Evolutionary conservation across 2,329 filamentous ascomycete genomes (phyloP), one percentile per base, ranked within the genome.

Genomic region (Incumbomyces delicatus): DNA sequence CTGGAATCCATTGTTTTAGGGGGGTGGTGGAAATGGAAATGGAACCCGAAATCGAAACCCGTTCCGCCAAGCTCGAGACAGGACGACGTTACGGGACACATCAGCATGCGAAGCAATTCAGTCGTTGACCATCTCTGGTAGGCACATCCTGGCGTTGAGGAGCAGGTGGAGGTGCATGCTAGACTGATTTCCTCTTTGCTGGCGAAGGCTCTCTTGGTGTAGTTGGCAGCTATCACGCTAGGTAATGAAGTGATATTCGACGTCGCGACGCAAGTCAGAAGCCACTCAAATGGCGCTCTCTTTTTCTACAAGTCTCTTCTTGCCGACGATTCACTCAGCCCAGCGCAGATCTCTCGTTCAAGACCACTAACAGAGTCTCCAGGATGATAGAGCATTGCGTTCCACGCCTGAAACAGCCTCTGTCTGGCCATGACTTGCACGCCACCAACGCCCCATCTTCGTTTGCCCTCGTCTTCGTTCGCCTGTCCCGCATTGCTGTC

Each of bases 151-250:
- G 42, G 42, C 42, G 42, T 45, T 45, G 18, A 41, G 44, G 37
- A 17, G 44, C 36, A 46, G 16, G 36, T 3, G 27, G 27, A 33
- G 29, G 37, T 41, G 27, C 36, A 40, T 46, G 39, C 44, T 46
- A 46, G 44, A 46, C 36, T 46, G 35, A 40, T 32, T 46, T 20
- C 16, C 13, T 38, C 31, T 45, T 45, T 37, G 42, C 33, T 31
- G 42, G 42, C 32, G 42, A 37, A 30, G 2, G 42, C 17, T 30
- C 35, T n/a, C 30, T 45, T 45, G 42, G 42, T 37, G 20, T 45
- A 45, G 18, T 45, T 27, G 7, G 42, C 31, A 31, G 16, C 42
- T 22, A 45, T 43, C 17, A 44, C 33, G 42, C 42, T 45, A 37
- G 7, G 40, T 45, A 45, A 45, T 45, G 42, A 45, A 45, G 42